Conservation (phyloP, 306 rosid species). For the Cucumis cinereus region DNA sequence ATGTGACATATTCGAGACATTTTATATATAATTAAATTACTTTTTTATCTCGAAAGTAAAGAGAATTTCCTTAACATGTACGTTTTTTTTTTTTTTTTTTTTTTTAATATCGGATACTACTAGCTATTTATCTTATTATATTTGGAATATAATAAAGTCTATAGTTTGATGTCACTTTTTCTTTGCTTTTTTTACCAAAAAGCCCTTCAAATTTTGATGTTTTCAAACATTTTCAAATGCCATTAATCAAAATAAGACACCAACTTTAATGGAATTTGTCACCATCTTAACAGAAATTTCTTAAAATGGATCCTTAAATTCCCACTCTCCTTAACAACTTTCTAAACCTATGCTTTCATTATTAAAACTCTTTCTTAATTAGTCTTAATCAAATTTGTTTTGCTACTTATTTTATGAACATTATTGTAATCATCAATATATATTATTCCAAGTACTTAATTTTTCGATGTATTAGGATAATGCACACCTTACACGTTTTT, state of each 20-base stretch:
- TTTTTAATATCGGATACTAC: background rate
- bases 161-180: background rate
- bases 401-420: too few relatives aligned
- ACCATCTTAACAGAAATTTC: background rate
- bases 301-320: background rate
- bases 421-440: too few relatives aligned
- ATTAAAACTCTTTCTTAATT: too few relatives aligned
- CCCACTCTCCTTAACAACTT: background rate
- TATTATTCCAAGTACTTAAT: too few relatives aligned
- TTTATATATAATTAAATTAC: background rate
- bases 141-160: background rate
- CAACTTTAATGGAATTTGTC: background rate
- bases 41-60: background rate
- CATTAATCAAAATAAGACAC: background rate
- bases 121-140: background rate
- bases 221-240: background rate
- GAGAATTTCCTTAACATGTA: background rate
- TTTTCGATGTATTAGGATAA: too few relatives aligned
- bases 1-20: too few relatives aligned
- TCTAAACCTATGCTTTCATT: background rate
- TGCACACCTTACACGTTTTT: too few relatives aligned
- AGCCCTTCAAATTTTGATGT: background rate
- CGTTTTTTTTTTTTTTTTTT: background rate
- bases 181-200: background rate
- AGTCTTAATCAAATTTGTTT: too few relatives aligned